These are phyloP conservation scores for Cucumis melo DNA, from an alignment of 306 rosid genomes.

Conservation along the genomic window DNA sequence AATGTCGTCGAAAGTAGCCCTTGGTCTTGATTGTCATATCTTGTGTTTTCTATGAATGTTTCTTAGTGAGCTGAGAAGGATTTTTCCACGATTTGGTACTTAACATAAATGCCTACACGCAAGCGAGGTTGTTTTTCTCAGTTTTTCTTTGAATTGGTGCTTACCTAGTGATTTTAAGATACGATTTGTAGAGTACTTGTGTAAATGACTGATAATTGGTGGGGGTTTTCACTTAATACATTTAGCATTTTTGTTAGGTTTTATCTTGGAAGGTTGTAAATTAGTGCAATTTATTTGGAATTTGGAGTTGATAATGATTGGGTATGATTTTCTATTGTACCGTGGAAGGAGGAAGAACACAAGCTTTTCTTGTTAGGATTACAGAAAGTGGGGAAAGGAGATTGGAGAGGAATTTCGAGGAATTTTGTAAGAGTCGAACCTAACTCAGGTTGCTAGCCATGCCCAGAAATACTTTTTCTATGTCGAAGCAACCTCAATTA, in stretches of 20 bases:
- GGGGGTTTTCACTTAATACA: background rate
- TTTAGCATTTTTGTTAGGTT: background rate
- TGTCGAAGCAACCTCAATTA: constrained; percentile 81
- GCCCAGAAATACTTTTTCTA: constrained; percentile 95
- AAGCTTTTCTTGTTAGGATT: constrained; percentile 82
- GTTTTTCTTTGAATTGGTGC: too few relatives aligned
- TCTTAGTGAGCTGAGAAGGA: too few relatives aligned
- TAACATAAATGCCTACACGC: too few relatives aligned
- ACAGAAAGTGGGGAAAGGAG: constrained; percentile 96
- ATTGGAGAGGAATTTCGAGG: constrained; percentile 96
- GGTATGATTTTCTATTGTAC: constrained; percentile 52
- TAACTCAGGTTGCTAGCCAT: constrained; percentile 96
- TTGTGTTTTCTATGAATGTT: too few relatives aligned
- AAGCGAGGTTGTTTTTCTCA: constrained; percentile 48
- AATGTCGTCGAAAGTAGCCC: too few relatives aligned
- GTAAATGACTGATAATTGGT: background rate
- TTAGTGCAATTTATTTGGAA: background rate
- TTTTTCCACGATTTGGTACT: too few relatives aligned
- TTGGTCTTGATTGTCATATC: too few relatives aligned
- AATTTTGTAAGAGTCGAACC: constrained; percentile 85
- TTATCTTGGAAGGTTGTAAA: background rate
- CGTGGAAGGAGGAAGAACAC: constrained; percentile 99
- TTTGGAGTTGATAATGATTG: background rate
- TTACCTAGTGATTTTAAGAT: background rate
- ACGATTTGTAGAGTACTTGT: background rate